These are phyloP conservation scores for Colletotrichum salicis DNA, from an alignment of 2,329 filamentous ascomycete genomes.

Conservation along the genomic window DNA sequence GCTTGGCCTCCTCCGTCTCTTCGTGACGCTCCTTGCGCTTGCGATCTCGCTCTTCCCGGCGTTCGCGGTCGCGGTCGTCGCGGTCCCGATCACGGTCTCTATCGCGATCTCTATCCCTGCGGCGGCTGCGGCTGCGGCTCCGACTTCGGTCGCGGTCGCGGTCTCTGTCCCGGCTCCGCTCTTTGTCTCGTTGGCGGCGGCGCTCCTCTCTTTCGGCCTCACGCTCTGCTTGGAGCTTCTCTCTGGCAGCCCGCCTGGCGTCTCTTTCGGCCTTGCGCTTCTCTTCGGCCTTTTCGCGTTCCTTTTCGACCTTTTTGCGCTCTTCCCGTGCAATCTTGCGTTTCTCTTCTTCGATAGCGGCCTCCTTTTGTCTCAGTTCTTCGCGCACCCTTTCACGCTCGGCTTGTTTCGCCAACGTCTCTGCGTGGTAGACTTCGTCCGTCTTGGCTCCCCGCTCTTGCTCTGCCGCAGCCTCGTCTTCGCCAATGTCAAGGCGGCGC, in stretches of 20 bases:
- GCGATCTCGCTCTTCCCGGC: slow-evolving; percentile 42
- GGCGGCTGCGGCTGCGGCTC: slow-evolving; percentile 36
- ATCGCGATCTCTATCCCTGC: slow-evolving; percentile 42
- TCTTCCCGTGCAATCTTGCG: slow-evolving; percentile 67
- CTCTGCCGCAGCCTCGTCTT: slow-evolving; percentile 75
- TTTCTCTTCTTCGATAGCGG: slow-evolving; percentile 71
- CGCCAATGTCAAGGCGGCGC: slow-evolving; percentile 74
- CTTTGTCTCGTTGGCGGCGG: slow-evolving; percentile 53
- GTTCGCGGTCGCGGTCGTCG: slow-evolving; percentile 44
- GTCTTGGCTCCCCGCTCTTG: slow-evolving; percentile 74
- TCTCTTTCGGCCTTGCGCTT: slow-evolving; percentile 63
- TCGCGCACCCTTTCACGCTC: slow-evolving; percentile 72
- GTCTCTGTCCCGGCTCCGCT: slow-evolving; percentile 52
- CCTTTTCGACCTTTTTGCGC: slow-evolving; percentile 60
- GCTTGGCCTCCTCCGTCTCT: slow-evolving; percentile 59
- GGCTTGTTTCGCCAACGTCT: slow-evolving; percentile 68
- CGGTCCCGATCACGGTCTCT: slow-evolving; percentile 46
- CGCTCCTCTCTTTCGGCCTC: slow-evolving; percentile 67
- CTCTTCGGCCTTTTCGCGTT: slow-evolving; percentile 60
- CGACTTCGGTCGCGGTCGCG: slow-evolving; percentile 48
- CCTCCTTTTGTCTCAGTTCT: slow-evolving; percentile 68
- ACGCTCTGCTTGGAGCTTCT: slow-evolving; percentile 54
- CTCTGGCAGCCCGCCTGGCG: slow-evolving; percentile 56
- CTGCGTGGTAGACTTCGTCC: slow-evolving; percentile 77
- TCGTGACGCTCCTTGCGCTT: slow-evolving; percentile 50